Conservation (phyloP, 257 asterid genomes). For the Solanum acaule region DNA sequence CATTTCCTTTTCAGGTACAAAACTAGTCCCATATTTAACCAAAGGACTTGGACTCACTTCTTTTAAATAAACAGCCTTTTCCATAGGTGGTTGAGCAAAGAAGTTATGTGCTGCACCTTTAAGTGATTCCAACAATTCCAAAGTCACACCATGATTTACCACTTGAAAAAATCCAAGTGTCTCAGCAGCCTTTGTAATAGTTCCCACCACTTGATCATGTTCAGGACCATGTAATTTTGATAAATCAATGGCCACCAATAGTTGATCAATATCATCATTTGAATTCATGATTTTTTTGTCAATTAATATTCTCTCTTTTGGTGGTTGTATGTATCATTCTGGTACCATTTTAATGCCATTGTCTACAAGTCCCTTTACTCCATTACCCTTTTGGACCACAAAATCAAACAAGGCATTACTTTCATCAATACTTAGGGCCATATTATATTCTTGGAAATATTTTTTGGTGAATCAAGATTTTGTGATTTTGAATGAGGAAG, state of each 20-base stretch:
- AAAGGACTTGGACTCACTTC: conserved; percentile 21
- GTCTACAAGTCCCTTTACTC: conserved; percentile 25
- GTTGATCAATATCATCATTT: background rate
- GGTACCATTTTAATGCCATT: conserved; percentile 17
- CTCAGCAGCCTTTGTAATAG: conserved; percentile 19
- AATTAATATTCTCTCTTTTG: conserved; percentile 9
- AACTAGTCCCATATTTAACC: conserved; percentile 27
- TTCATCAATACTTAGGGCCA: conserved; percentile 12
- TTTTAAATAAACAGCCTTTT: conserved; percentile 21
- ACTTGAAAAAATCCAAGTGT: conserved; percentile 29
- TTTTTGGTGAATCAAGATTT: background rate
- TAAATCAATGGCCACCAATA: conserved; percentile 15
- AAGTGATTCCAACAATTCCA: conserved; percentile 12
- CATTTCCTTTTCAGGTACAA: conserved; percentile 25
- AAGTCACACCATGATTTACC: conserved; percentile 23
- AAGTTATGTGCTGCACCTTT: conserved; percentile 15
- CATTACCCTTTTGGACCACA: conserved; percentile 22
- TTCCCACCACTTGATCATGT: conserved; percentile 19
- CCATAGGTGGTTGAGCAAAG: conserved; percentile 11
- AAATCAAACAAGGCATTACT: conserved; percentile 13
- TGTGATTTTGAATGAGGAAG: background rate
- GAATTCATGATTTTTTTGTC: background rate
- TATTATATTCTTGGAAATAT: background rate
- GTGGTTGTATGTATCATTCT: conserved; percentile 16
- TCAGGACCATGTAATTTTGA: conserved; percentile 18